Percentiles rank a stretch among this genome's conserved stretches.
Conservation (phyloP, 768 basidiomycete genomes). For the Lentinula lateritia region DNA sequence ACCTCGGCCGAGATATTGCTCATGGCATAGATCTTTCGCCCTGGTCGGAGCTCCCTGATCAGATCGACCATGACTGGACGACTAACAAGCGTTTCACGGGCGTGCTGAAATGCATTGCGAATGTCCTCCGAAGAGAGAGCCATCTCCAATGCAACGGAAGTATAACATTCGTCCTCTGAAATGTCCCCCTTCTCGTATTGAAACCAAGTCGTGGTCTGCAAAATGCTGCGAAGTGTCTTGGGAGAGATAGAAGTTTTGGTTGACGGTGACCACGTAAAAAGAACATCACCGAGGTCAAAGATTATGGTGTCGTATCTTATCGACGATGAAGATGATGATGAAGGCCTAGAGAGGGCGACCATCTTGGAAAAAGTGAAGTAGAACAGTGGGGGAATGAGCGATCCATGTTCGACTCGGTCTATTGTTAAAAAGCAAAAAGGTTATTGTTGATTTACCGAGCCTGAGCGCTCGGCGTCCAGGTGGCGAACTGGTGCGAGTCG, state of each 20-base stretch:
- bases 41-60: slow-evolving; percentile 38
- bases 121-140: slow-evolving; percentile 32
- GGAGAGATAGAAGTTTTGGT: slow-evolving; percentile 39
- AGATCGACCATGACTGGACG: slow-evolving; percentile 40
- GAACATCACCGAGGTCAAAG: slow-evolving; percentile 52
- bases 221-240: slow-evolving; percentile 32
- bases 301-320: slow-evolving; percentile 28
- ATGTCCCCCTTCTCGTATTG: slow-evolving; percentile 48
- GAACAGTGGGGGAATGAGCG: neutral
- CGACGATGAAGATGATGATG: neutral
- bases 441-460: slow-evolving; percentile 6
- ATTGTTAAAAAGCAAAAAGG: slow-evolving; percentile 4
- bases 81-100: slow-evolving; percentile 40
- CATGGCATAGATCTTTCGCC: slow-evolving; percentile 45
- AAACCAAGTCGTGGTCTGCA: slow-evolving; percentile 43
- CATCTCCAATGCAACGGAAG: slow-evolving; percentile 33
- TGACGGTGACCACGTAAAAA: slow-evolving; percentile 48
- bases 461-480: neutral
- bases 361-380: neutral
- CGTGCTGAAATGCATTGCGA: slow-evolving; percentile 37
- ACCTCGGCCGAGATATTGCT: slow-evolving; percentile 50
- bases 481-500: neutral
- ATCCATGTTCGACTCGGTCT: neutral
- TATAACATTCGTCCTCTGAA: slow-evolving; percentile 38
- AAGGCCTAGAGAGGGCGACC: neutral